A percentile compares a stretch with the other conserved stretches of the same genome.
Evolutionary conservation across 2,329 filamentous ascomycete species (phyloP).

Genomic region (Botrytis squamosa): DNA sequence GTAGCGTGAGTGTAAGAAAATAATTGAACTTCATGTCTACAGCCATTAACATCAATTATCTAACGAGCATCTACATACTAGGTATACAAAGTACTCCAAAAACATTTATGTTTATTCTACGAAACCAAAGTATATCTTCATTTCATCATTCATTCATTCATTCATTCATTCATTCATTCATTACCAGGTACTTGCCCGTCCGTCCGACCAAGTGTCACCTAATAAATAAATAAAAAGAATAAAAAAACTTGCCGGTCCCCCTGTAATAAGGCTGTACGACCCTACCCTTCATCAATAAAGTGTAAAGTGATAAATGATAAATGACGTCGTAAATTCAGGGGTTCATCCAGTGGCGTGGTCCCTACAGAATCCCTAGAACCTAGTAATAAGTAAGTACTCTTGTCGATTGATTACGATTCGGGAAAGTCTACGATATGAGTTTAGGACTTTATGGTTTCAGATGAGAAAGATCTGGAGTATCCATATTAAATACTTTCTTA

Average conservation of each 20-base stretch:
- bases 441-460: too few relatives aligned
- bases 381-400: background rate
- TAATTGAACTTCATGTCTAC: too few relatives aligned
- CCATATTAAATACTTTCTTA: too few relatives aligned
- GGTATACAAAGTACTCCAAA: too few relatives aligned
- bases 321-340: conserved; percentile 2
- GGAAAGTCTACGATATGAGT: background rate
- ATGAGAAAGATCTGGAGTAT: background rate
- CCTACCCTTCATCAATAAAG: background rate
- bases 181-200: background rate
- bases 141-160: background rate
- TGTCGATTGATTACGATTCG: too few relatives aligned
- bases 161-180: background rate
- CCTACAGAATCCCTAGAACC: background rate
- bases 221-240: background rate
- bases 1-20: too few relatives aligned
- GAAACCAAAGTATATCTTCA: too few relatives aligned
- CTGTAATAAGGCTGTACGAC: background rate
- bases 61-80: too few relatives aligned
- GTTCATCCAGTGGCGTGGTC: background rate
- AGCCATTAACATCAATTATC: too few relatives aligned
- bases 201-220: background rate
- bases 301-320: background rate
- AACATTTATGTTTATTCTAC: too few relatives aligned
- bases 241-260: background rate